Evolutionary conservation across 768 basidiomycete species (phyloP).

Genomic region (Leucosporidium creatinivorum): DNA sequence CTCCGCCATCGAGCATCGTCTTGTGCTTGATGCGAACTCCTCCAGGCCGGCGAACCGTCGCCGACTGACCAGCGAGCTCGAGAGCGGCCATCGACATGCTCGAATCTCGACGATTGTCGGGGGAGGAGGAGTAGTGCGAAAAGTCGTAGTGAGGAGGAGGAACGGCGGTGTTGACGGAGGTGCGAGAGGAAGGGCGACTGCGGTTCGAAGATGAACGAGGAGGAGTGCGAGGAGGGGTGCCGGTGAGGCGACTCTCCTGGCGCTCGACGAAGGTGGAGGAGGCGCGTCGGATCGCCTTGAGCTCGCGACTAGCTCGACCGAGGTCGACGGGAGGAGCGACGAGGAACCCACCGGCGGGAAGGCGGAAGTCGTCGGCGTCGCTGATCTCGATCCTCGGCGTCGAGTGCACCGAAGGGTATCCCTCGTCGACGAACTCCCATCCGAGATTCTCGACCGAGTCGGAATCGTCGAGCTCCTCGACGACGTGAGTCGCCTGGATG

Average conservation of each 20-base stretch:
- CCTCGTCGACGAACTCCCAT: neutral
- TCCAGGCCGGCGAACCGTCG: conserved; percentile 14
- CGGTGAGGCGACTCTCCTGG: conserved; percentile 1
- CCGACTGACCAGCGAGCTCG: conserved; percentile 14
- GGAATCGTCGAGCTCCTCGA: conserved; percentile 33
- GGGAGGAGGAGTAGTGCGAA: neutral
- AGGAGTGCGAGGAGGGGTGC: neutral
- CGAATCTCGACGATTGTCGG: conserved; percentile 14
- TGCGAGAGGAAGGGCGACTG: neutral
- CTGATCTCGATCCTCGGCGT: conserved; percentile 20
- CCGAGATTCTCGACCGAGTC: conserved; percentile 42
- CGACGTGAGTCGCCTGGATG: conserved; percentile 47
- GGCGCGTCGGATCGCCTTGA: conserved; percentile 9
- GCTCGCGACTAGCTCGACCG: conserved; percentile 13
- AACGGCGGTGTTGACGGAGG: neutral
- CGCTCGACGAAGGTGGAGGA: conserved; percentile 15
- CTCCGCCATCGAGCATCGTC: conserved; percentile 44
- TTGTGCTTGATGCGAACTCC: conserved; percentile 21
- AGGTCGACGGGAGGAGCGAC: conserved; percentile 1
- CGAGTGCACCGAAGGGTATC: neutral
- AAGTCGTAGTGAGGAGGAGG: conserved; percentile 5
- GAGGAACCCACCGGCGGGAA: conserved; percentile 10
- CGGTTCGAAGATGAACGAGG: neutral
- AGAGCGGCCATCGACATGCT: conserved; percentile 29
- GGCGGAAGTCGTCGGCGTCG: conserved; percentile 6